Conservation (phyloP, 2,329 filamentous ascomycete genomes). For the Kalaharituber pfeilii region DNA sequence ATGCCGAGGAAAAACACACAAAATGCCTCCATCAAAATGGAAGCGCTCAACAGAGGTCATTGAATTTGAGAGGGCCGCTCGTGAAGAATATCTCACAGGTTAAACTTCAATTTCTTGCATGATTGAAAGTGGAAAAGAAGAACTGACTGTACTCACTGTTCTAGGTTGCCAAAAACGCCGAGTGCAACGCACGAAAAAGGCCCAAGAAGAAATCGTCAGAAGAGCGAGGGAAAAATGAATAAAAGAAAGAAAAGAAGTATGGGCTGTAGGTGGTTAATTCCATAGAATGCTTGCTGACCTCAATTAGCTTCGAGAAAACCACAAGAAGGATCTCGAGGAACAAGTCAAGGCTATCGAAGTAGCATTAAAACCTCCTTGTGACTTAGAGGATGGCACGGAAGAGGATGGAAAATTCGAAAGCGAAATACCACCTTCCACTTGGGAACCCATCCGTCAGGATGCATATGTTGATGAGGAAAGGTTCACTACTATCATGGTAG, state of each 20-base stretch:
- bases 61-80: conserved; percentile 61
- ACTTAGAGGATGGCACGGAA: conserved; percentile 28
- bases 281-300: background rate
- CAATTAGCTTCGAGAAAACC: conserved; percentile 59
- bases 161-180: conserved; percentile 16
- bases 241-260: conserved; percentile 56
- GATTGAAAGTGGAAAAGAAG: conserved; percentile 18
- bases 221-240: conserved; percentile 62
- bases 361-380: conserved; percentile 41
- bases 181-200: conserved; percentile 61
- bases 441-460: conserved; percentile 51
- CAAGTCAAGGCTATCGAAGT: conserved; percentile 63
- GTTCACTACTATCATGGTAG: conserved; percentile 87
- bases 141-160: conserved; percentile 42
- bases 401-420: conserved; percentile 31
- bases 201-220: conserved; percentile 63
- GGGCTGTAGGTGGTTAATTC: conserved; percentile 14
- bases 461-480: conserved; percentile 95
- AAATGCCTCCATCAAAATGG: background rate
- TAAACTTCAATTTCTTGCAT: conserved; percentile 27
- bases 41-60: conserved; percentile 45
- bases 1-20: too few relatives aligned
- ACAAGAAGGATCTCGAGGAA: conserved; percentile 62
- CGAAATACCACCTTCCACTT: conserved; percentile 20
- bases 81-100: conserved; percentile 77